These are phyloP conservation scores for Madurella mycetomatis DNA, from an alignment of 2,329 filamentous ascomycete genomes.

Conservation along the genomic window DNA sequence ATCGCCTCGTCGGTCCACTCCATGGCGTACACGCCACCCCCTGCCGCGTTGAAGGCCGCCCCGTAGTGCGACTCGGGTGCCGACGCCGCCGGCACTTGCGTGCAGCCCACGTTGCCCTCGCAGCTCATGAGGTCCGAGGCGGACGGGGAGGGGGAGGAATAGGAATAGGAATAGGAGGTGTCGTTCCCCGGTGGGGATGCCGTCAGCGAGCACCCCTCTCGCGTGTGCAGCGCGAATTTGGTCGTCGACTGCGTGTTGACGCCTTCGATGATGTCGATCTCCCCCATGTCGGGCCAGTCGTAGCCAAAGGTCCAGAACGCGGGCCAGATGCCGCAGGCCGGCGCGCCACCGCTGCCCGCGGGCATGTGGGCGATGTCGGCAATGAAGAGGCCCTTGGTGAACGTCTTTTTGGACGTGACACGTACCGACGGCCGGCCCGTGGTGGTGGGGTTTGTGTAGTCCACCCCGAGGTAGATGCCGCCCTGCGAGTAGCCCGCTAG, in stretches of 20 bases:
- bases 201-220: conserved; percentile 55
- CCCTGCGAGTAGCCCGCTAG: conserved; percentile 55
- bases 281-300: conserved; percentile 66
- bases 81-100: conserved; percentile 45
- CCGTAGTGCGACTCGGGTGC: conserved; percentile 51
- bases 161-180: too few species aligned
- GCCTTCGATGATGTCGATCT: conserved; percentile 79
- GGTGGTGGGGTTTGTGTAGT: conserved; percentile 52
- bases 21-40: conserved; percentile 68
- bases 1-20: conserved; percentile 73
- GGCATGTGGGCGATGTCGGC: conserved; percentile 75
- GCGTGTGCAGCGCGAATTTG: conserved; percentile 65
- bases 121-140: conserved; percentile 40
- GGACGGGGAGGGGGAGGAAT: conserved; percentile 19
- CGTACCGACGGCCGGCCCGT: conserved; percentile 67
- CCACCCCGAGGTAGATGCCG: conserved; percentile 65
- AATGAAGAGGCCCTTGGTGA: conserved; percentile 66
- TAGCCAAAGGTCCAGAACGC: conserved; percentile 66
- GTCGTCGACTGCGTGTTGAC: conserved; percentile 60
- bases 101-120: conserved; percentile 48
- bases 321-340: conserved; percentile 66
- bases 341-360: conserved; percentile 39
- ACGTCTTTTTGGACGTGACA: conserved; percentile 61
- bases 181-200: conserved; percentile 35
- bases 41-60: conserved; percentile 63